A percentile compares a stretch with the other conserved stretches of the same genome.
Evolutionary conservation across 1,284 basidiomycete species (phyloP).

Genomic region (Apiotrichum gracile): DNA sequence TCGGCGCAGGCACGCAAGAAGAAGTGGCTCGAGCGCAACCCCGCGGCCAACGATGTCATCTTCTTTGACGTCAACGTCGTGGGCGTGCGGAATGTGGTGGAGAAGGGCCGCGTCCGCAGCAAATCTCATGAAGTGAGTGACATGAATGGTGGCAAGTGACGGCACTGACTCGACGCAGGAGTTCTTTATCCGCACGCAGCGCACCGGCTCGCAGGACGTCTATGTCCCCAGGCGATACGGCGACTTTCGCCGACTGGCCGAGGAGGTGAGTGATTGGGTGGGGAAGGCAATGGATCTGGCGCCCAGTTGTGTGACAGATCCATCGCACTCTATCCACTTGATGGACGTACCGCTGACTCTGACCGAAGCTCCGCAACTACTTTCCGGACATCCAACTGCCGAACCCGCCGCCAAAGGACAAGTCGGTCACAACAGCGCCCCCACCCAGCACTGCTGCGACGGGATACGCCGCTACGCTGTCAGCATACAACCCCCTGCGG

Average conservation of each 20-base stretch:
- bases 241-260: slow-evolving; percentile 80
- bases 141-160: not conserved
- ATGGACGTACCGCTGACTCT: too few species aligned
- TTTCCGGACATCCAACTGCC: slow-evolving; percentile 74
- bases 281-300: too few species aligned
- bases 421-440: slow-evolving; percentile 56
- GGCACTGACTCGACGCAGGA: slow-evolving; percentile 57
- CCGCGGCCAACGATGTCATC: slow-evolving; percentile 17
- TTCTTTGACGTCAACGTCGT: slow-evolving; percentile 82
- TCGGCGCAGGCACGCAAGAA: slow-evolving; percentile 55
- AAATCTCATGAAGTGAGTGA: slow-evolving; percentile 69
- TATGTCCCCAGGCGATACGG: slow-evolving; percentile 91
- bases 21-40: slow-evolving; percentile 47
- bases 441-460: slow-evolving; percentile 1
- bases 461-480: slow-evolving; percentile 20
- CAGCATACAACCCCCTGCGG: slow-evolving; percentile 43
- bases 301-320: too few species aligned
- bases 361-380: slow-evolving; percentile 65
- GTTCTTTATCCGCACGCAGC: slow-evolving; percentile 84
- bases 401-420: slow-evolving; percentile 78
- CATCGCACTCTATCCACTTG: too few species aligned
- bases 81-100: slow-evolving; percentile 69
- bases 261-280: slow-evolving; percentile 73
- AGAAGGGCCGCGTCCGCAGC: slow-evolving; percentile 75
- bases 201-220: slow-evolving; percentile 65